Evolutionary conservation across 169 alveolate species (phyloP).

Genomic region (Plasmodium fragile): DNA sequence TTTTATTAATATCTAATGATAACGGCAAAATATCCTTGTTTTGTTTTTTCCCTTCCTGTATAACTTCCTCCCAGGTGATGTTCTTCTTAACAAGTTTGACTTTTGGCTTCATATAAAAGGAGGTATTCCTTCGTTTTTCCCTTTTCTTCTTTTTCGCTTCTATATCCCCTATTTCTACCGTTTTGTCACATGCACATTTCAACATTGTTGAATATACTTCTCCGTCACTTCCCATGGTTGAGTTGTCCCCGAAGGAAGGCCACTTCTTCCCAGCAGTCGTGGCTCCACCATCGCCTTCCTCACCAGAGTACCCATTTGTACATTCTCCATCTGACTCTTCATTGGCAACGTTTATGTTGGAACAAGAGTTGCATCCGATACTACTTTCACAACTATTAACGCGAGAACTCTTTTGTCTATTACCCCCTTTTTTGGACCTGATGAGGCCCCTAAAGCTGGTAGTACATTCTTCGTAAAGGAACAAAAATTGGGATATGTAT

Average conservation of each 20-base stretch:
- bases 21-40: slow-evolving; percentile 7
- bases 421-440: neutral
- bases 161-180: neutral
- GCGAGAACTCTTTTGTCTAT: neutral
- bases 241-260: neutral
- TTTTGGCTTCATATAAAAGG: slow-evolving; percentile 39
- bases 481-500: slow-evolving; percentile 29
- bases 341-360: neutral
- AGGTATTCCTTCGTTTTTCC: slow-evolving; percentile 37
- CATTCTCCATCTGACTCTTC: neutral
- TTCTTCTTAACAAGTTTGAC: slow-evolving; percentile 30
- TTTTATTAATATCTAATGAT: slow-evolving; percentile 39
- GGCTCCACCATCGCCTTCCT: neutral
- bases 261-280: neutral
- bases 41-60: slow-evolving; percentile 35
- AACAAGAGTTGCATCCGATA: neutral
- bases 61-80: slow-evolving; percentile 29
- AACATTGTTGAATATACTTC: neutral
- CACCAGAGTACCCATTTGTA: neutral
- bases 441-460: slow-evolving; percentile 32
- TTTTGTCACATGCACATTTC: neutral
- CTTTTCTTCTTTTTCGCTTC: neutral
- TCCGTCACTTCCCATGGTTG: neutral
- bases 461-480: slow-evolving; percentile 16
- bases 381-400: neutral